These are phyloP conservation scores for Delphinella strobiligena DNA, from an alignment of 2,329 filamentous ascomycete species.

Conservation along the genomic window DNA sequence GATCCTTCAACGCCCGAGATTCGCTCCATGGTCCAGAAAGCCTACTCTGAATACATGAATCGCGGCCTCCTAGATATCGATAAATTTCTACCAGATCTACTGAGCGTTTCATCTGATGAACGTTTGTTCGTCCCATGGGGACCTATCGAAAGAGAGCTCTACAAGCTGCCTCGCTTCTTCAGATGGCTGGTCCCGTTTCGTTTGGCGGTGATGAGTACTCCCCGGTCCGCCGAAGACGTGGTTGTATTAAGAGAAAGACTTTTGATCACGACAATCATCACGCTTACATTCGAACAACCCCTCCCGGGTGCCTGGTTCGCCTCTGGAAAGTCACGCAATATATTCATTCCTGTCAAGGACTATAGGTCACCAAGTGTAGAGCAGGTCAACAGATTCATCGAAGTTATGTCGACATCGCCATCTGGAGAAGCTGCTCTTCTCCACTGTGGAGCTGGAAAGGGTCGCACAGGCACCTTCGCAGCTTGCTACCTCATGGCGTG, in stretches of 20 bases:
- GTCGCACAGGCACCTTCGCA: conserved; percentile 9
- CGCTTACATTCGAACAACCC: conserved; percentile 8
- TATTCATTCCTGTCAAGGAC: conserved; percentile 8
- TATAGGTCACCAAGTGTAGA: conserved; percentile 4
- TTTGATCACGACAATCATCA: conserved; percentile 6
- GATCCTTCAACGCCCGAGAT: not conserved
- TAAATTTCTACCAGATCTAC: not conserved
- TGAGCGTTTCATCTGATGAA: not conserved
- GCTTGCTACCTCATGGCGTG: conserved; percentile 9
- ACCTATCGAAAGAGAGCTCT: not conserved
- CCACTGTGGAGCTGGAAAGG: conserved; percentile 10
- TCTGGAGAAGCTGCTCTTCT: conserved; percentile 3
- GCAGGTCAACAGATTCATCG: conserved; percentile 8
- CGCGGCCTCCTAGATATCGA: not conserved
- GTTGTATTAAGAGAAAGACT: conserved; percentile 2
- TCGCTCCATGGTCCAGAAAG: not conserved
- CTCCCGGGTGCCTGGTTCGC: conserved; percentile 8
- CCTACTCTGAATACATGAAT: not conserved
- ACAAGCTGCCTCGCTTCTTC: conserved; percentile 9
- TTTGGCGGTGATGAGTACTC: conserved; percentile 8
- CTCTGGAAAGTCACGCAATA: conserved; percentile 2
- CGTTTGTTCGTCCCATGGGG: not conserved
- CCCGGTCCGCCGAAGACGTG: conserved; percentile 2
- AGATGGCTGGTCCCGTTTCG: conserved; percentile 7
- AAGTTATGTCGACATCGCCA: not conserved